phyloP scores from a whole-genome alignment of 1,284 basidiomycete genomes.

The Trametes sp. region DNA sequence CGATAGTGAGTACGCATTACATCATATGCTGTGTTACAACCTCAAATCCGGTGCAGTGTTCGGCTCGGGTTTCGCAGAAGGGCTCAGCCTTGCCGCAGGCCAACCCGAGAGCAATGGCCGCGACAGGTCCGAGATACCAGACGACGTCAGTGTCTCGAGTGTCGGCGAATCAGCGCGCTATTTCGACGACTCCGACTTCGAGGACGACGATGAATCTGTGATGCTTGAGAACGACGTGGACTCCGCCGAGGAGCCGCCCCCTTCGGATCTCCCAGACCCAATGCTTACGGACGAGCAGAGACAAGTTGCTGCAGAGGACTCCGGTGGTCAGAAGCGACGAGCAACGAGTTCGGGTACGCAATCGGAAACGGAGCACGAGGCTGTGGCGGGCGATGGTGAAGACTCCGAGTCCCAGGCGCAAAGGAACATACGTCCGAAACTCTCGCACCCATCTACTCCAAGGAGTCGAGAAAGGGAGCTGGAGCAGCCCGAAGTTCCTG shows the following conservation, averaged over 20 bases:
- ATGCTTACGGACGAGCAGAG: background rate
- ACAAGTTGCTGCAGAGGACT: background rate
- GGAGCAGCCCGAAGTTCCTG: constrained; percentile 11
- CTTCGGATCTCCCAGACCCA: background rate
- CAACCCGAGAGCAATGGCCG: constrained; percentile 31
- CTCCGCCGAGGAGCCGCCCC: background rate
- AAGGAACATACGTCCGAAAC: constrained; percentile 45
- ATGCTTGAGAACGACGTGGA: constrained; percentile 24
- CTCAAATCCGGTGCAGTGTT: constrained; percentile 62
- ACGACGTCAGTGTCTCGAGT: constrained; percentile 39
- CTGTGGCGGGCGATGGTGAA: constrained; percentile 7
- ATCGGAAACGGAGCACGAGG: constrained; percentile 9
- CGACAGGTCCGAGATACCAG: constrained; percentile 29
- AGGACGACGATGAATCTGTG: constrained; percentile 49
- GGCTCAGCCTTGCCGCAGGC: constrained; percentile 21
- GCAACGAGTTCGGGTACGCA: constrained; percentile 13
- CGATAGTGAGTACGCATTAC: constrained; percentile 53
- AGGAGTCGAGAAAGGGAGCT: constrained; percentile 26
- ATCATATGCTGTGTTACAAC: background rate
- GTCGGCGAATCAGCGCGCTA: constrained; percentile 34
- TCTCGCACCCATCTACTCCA: constrained; percentile 45
- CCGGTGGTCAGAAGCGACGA: constrained; percentile 3
- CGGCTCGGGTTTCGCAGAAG: constrained; percentile 70
- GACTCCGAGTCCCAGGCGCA: constrained; percentile 11
- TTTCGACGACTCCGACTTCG: constrained; percentile 71